Base-by-base conservation (phyloP, 768 basidiomycete species). In the Xerocomellus dryophilus region DNA sequence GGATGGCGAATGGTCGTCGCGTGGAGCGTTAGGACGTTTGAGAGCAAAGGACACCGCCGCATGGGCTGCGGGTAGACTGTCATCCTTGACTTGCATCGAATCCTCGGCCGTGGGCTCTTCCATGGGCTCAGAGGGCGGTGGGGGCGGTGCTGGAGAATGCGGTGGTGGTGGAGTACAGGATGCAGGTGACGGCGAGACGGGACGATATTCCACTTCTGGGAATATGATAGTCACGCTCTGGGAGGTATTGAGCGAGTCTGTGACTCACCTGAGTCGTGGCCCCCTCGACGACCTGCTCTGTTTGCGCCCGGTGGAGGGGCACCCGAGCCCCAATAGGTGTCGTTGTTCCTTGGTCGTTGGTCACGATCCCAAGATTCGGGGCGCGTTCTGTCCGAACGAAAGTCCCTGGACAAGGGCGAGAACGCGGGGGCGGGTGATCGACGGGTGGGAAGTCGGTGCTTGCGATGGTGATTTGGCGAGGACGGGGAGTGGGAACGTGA, bases 1-100 rank as follows among this genome's bases (percentile, higher is more conserved):
- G 7, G 74, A 68, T 2, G 80, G 81, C 10, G 81, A 82, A 58
- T 74, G 79, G 4, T 63, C 58, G 58, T 71, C 76, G 12, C 69
- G 68, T 1, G 81, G 83, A 0, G 80, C 78, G 2, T 71, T 69
- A 7, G 80, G 79, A 20, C 75, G 76, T 47, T 76, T 78, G 43
- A 77, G 68, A 12, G 68, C 40, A 38, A 78, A 74, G n/a, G 75
- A 76, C 5, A 79, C 71, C 2, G 72, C 58, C 4, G 66, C 52
- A 57, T 79, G 81, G 31, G 65, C 29, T 5, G 53, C 47, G 10
- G 76, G 76, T 0, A 78, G 69, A 7, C 64, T 66, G 12, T 60
- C 61, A 34, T 73, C 67, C 54, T 71, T 73, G 18, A 40, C 34
- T 18, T 52, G 43, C 8, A 15, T 27, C 14, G 51, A 47, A 31